A percentile compares a stretch with the other conserved stretches of the same genome.
Conservation (phyloP, 257 asterid species). For the Gardenia jasminoides region DNA sequence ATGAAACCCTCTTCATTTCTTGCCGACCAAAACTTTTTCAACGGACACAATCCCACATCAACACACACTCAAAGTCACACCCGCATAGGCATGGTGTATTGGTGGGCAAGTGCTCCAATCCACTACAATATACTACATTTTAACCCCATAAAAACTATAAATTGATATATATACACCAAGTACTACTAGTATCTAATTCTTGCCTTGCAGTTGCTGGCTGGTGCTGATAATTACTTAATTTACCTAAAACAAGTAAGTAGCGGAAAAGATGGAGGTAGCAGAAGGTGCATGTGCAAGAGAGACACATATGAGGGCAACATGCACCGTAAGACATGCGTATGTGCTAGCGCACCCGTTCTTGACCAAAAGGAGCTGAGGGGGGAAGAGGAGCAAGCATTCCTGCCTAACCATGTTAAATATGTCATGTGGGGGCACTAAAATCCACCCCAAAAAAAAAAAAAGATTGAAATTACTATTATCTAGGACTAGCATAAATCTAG, state of each 20-base stretch:
- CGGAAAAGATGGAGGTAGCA: conserved; percentile 48
- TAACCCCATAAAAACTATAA: no score
- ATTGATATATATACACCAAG: no score
- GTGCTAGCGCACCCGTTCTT: conserved; percentile 48
- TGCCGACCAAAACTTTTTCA: conserved; percentile 5
- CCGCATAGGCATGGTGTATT: no score
- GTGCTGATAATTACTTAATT: neutral
- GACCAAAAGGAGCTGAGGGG: conserved; percentile 20
- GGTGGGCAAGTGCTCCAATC: no score
- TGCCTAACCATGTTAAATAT: conserved; percentile 21
- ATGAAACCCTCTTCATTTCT: neutral
- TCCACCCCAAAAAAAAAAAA: neutral
- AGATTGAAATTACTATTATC: neutral
- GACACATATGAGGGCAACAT: conserved; percentile 34
- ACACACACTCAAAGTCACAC: neutral
- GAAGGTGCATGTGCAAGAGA: conserved; percentile 48
- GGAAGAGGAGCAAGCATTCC: conserved; percentile 10
- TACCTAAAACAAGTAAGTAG: conserved; percentile 28
- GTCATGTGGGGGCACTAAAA: conserved; percentile 24
- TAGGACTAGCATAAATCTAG: neutral
- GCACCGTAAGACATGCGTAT: conserved; percentile 55
- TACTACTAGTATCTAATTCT: no score
- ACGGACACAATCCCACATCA: neutral
- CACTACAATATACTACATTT: no score
- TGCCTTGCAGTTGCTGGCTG: no score